Evolutionary conservation across 2,329 filamentous ascomycete species (phyloP), one percentile per base, ranked within the genome.

Genomic region (Cladosporium cucumerinum): DNA sequence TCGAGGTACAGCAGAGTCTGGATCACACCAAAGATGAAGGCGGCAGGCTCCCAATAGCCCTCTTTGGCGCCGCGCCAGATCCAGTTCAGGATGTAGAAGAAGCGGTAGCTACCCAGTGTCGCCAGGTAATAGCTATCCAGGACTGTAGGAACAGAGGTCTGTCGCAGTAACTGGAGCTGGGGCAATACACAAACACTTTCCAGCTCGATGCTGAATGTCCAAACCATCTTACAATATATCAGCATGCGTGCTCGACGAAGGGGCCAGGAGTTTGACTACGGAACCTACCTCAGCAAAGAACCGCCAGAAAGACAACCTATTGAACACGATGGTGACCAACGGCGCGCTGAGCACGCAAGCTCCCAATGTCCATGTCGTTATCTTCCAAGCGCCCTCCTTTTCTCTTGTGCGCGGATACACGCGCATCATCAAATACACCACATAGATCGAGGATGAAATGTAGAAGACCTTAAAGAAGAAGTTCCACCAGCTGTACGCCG

Each of bases 71-170:
- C 84, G 34, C 91, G 87, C 67, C 86, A 80, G 70, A 97, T 89
- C 94, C 94, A 98, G 77, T 97, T 97, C 57, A 97, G 78, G 66
- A 96, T 89, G 79, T 98, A 97, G 67, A 97, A 86, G 57, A 84
- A 91, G 65, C 94, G 91, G 80, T 97, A 98, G 14, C 89, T 89
- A 39, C 93, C 94, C 1, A 97, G 86, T 0, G 92, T 88, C 58
- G 95, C 82, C 63, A 98, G 90, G 78, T 98, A 98, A 80, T 91
- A 97, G n/a, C 92, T 96, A 77, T 97, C 92, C 79, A 98, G 93
- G 55, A 97, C 94, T 57, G 94, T 98, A 0, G 94, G 94, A 0
- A 97, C 92, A 28, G 89, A 93, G n/a, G 94, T 97, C 78, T 97
- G 93, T 66, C 94, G 91, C 16, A 98, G 87, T 51, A 97, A 88